Evolutionary conservation across 2,329 filamentous ascomycete genomes (phyloP).

Genomic region (Aureobasidium sp.): DNA sequence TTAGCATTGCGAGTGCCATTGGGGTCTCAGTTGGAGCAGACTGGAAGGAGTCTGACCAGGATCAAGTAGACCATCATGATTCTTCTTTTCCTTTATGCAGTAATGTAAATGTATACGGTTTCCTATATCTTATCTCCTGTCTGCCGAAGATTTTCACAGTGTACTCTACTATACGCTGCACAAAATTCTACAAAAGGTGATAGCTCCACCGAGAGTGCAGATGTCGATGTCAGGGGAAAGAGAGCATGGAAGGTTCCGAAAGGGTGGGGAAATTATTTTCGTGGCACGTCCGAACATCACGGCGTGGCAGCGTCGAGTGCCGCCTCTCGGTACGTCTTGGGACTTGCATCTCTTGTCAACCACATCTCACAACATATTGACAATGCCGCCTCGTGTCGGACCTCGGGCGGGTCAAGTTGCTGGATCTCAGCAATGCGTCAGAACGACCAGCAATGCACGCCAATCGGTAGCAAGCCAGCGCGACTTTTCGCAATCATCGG

Average conservation of each 20-base stretch:
- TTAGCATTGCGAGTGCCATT: background rate
- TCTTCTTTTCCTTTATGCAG: background rate
- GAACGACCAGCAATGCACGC: constrained; percentile 1
- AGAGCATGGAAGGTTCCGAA: constrained; percentile 3
- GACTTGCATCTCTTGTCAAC: background rate
- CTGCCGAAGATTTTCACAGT: background rate
- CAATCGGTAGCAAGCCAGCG: background rate
- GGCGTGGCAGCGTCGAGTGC: background rate
- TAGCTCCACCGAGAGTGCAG: too few relatives aligned
- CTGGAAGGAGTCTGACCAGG: background rate
- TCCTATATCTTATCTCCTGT: background rate
- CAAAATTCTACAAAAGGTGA: background rate
- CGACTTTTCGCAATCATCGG: constrained; percentile 12
- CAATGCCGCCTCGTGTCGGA: constrained; percentile 13
- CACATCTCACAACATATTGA: background rate
- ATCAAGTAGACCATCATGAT: background rate
- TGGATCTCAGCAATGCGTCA: constrained; percentile 8
- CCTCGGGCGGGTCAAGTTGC: background rate
- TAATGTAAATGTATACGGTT: constrained; percentile 9
- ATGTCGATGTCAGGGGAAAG: background rate
- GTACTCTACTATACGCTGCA: too few relatives aligned
- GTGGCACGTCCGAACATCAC: constrained; percentile 4
- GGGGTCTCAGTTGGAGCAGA: background rate
- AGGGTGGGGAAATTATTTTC: constrained; percentile 9
- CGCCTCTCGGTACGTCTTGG: background rate